Conservation (phyloP, 129 eudicot genomes). For the Pseudognaphalium luteoalbum region DNA sequence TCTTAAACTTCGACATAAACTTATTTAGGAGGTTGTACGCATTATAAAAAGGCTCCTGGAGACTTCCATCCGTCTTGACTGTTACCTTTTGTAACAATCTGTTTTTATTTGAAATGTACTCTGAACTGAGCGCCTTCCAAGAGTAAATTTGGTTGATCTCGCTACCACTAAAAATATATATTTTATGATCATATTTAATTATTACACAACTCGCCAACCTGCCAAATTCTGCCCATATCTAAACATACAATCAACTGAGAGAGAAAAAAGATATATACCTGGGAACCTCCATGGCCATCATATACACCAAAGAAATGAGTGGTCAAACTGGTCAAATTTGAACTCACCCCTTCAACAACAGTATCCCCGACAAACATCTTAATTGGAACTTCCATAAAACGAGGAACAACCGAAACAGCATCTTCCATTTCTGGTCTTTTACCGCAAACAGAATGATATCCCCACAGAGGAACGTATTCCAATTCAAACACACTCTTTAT, state of each 20-base stretch:
- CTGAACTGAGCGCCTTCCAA: background rate
- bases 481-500: slow-evolving; percentile 53
- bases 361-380: slow-evolving; percentile 58
- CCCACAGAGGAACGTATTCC: slow-evolving; percentile 85
- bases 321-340: slow-evolving; percentile 48
- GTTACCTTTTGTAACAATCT: background rate
- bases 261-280: slow-evolving; percentile 41
- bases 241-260: background rate
- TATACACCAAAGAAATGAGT: slow-evolving; percentile 74
- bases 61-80: background rate
- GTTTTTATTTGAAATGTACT: background rate
- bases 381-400: slow-evolving; percentile 58
- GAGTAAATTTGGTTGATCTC: background rate
- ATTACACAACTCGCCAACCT: background rate
- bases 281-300: slow-evolving; percentile 86
- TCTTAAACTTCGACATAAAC: too few relatives aligned
- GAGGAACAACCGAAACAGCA: slow-evolving; percentile 62
- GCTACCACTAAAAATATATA: background rate
- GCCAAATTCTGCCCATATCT: background rate
- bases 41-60: background rate
- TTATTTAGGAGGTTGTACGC: background rate
- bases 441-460: slow-evolving; percentile 63
- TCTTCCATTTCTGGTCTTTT: slow-evolving; percentile 92
- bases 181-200: background rate
- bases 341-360: slow-evolving; percentile 42